A percentile compares a stretch with the other conserved stretches of the same genome.
phyloP scores from a whole-genome alignment of 1,284 basidiomycete species.

The Pseudozyma tsukubaensis region DNA sequence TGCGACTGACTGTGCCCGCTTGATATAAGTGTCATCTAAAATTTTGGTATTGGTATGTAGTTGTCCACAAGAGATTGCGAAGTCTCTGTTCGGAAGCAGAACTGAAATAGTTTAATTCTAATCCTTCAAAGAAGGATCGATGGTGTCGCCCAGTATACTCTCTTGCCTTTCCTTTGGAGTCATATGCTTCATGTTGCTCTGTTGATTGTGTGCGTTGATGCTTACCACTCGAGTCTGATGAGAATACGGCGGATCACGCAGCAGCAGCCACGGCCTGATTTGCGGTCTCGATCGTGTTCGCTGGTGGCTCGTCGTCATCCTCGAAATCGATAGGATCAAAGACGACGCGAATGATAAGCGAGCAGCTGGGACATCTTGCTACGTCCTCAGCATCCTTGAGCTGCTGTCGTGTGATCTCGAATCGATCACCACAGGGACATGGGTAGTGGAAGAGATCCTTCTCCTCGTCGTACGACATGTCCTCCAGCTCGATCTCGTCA shows the following conservation, averaged over 20 bases:
- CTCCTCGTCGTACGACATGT: conserved; percentile 67
- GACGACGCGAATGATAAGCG: conserved; percentile 89
- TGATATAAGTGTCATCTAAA: conserved; percentile 33
- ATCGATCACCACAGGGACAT: conserved; percentile 97
- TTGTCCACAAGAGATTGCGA: conserved; percentile 60
- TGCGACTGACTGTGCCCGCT: no score
- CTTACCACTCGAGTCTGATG: conserved; percentile 37
- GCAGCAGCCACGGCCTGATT: conserved; percentile 25
- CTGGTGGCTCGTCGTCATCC: conserved; percentile 37
- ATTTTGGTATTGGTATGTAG: conserved; percentile 53
- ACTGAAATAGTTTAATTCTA: conserved; percentile 50
- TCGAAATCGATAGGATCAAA: conserved; percentile 83
- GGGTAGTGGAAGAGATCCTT: conserved; percentile 82
- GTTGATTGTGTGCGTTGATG: neutral
- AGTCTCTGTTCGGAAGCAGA: conserved; percentile 59
- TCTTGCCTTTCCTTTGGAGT: neutral
- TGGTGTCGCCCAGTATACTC: neutral
- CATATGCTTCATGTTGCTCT: neutral
- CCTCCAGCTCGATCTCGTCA: conserved; percentile 68
- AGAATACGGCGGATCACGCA: no score
- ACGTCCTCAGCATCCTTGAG: conserved; percentile 91
- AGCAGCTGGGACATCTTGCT: conserved; percentile 97
- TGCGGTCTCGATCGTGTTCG: conserved; percentile 18
- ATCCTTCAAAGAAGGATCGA: conserved; percentile 22
- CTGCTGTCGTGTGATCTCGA: conserved; percentile 88